phyloP scores from a whole-genome alignment of 345 rosid genomes.

The Carallia brachiata region DNA sequence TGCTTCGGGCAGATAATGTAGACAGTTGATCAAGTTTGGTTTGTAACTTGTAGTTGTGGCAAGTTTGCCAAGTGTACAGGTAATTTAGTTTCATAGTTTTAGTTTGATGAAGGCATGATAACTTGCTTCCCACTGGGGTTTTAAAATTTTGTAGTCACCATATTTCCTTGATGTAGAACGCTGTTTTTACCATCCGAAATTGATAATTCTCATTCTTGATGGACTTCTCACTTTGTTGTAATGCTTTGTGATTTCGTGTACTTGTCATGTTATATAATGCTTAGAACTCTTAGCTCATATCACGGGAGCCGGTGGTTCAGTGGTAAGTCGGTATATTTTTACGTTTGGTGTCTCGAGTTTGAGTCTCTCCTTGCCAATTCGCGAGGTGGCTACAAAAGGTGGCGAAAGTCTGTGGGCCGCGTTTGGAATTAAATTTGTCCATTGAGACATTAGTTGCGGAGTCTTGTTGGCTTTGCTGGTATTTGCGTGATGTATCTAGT shows the following conservation, averaged over 20 bases:
- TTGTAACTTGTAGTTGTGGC: constrained; percentile 3
- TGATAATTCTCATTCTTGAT: background rate
- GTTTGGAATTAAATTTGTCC: too few relatives aligned
- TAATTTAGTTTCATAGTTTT: background rate
- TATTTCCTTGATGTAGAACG: background rate
- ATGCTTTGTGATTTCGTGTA: background rate
- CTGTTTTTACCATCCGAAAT: background rate
- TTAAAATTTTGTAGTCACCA: constrained; percentile 11
- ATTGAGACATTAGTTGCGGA: too few relatives aligned
- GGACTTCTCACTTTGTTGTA: background rate
- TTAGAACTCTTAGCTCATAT: too few relatives aligned
- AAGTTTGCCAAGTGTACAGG: constrained; percentile 8
- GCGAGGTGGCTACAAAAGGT: too few relatives aligned
- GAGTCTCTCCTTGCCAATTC: too few relatives aligned
- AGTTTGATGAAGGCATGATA: background rate
- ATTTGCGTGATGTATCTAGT: too few relatives aligned
- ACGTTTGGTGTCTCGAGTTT: too few relatives aligned
- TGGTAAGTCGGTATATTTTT: too few relatives aligned
- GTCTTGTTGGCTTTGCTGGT: too few relatives aligned
- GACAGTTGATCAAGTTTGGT: background rate
- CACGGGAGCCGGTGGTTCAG: too few relatives aligned
- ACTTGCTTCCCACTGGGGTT: background rate
- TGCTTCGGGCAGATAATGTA: background rate
- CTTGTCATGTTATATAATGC: too few relatives aligned
- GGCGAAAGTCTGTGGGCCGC: too few relatives aligned